Base-by-base conservation (phyloP, 2,329 filamentous ascomycete species). In the Fusarium virguliforme region DNA sequence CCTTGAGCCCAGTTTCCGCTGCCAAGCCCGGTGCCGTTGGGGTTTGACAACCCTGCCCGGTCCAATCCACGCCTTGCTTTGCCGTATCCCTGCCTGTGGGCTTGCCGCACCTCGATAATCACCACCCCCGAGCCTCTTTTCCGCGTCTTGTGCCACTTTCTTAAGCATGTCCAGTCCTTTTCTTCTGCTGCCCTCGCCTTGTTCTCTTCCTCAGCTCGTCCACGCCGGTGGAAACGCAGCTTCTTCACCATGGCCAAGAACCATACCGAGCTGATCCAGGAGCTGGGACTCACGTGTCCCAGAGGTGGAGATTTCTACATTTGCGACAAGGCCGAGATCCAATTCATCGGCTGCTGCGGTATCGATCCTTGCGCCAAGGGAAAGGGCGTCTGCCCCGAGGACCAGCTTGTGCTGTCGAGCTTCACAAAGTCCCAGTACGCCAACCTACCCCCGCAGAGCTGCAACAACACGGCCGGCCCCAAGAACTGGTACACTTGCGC, bases 331-430 rank as follows among this genome's bases (percentile, higher is more conserved):
- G 74, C 72, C 32, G 57, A 46, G 18, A 38, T 65, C 28, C 76
- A 79, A 57, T 83, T 82, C 65, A 46, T 83, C 46, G 81, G 81
- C 15, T 83, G 82, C 70, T 83, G 81, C 71, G 72, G 70, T 26
- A 65, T 71, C 24, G 65, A 82, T 59, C 80, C 81, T 2, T 80
- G 77, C 71, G 65, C 67, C n/a, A 62, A 67, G 4, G 65, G 62
- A 35, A 65, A 70, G 32, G 62, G 62, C 5, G 8, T 66, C 40
- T 83, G 81, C 61, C 79, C 79, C 1, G 65, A 73, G 10, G 59
- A 65, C 7, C 50, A 67, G 8, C 32, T 81, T 24, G 62, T 67
- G 12, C 60, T 74, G 3, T 62, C 75, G 24, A 77, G 75, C 12
- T 82, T 82, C 70, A 62, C 72, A 30, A 40, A 62, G 8, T 60